Conservation (phyloP, 768 basidiomycete species). For the Lactifluus subvellereus region DNA sequence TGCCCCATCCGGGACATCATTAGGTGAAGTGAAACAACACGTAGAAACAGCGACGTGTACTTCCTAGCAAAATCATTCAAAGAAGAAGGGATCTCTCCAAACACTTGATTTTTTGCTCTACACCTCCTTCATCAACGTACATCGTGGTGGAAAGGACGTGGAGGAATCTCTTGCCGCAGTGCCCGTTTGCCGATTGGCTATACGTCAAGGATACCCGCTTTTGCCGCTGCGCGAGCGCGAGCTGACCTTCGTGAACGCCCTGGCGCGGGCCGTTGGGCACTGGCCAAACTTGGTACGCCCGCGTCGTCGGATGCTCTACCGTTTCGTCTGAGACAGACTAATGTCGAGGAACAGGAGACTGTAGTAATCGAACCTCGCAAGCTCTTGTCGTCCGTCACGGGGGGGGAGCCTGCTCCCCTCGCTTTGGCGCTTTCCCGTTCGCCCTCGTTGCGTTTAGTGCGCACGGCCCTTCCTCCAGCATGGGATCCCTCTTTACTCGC, state of each 20-base stretch:
- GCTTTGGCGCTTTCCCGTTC: constrained; percentile 16
- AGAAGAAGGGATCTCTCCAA: constrained; percentile 5
- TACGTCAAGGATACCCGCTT: not conserved
- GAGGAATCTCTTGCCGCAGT: constrained; percentile 2
- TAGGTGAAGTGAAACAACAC: no score
- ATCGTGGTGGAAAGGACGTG: not conserved
- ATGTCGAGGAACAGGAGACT: not conserved
- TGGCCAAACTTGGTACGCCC: constrained; percentile 16
- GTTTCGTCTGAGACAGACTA: not conserved
- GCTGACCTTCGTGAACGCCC: not conserved
- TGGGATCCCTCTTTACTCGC: constrained; percentile 15
- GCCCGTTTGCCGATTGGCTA: constrained; percentile 7
- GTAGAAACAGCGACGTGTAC: no score
- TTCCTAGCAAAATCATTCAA: no score
- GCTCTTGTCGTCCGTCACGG: not conserved
- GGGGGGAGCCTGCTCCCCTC: not conserved
- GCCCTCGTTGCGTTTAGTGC: constrained; percentile 7
- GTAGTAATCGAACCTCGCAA: constrained; percentile 3
- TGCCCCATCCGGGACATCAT: no score
- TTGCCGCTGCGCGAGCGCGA: not conserved
- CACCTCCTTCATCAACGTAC: not conserved
- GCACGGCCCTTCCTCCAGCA: not conserved
- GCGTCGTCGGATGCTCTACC: not conserved
- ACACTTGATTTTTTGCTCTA: constrained; percentile 12
- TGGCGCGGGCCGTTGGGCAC: constrained; percentile 6